These are phyloP conservation scores for Taiozyma sp. DNA, from an alignment of 1,139 yeast species.

Conservation along the genomic window DNA sequence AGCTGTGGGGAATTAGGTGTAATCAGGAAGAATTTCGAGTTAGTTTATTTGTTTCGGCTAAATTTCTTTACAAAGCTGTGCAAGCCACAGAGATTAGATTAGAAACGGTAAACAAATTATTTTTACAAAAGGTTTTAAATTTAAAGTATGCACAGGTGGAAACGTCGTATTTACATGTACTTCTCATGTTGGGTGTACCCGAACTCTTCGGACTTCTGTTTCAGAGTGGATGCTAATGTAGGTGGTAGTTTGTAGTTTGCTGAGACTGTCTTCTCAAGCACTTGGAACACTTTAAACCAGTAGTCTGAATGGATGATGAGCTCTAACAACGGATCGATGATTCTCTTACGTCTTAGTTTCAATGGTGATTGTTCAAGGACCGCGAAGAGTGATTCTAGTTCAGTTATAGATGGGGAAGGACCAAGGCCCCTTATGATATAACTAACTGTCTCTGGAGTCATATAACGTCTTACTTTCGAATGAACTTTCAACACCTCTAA, in stretches of 20 bases:
- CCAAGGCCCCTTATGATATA: conserved; percentile 9
- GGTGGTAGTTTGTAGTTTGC: conserved; percentile 1
- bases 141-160: not conserved
- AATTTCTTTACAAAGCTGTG: too few relatives aligned
- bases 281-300: conserved; percentile 8
- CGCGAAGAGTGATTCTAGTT: conserved; percentile 1
- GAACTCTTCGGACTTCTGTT: not conserved
- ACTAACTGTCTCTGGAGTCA: conserved; percentile 11
- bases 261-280: not conserved
- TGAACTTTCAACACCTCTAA: conserved; percentile 3
- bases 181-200: conserved; percentile 1
- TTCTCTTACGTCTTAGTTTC: not conserved
- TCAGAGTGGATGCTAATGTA: not conserved
- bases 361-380: not conserved
- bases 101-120: too few relatives aligned
- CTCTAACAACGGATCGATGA: conserved; percentile 1
- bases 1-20: too few relatives aligned
- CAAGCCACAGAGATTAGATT: not conserved
- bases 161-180: not conserved
- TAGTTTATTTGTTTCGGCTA: too few relatives aligned
- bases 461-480: not conserved
- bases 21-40: too few relatives aligned
- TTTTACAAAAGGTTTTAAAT: too few relatives aligned
- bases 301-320: conserved; percentile 6
- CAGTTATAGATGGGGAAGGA: not conserved